Percentiles rank a stretch among this genome's conserved stretches.
Conservation (phyloP, 1,284 basidiomycete species). For the Pseudomicrostroma phylloplanum region DNA sequence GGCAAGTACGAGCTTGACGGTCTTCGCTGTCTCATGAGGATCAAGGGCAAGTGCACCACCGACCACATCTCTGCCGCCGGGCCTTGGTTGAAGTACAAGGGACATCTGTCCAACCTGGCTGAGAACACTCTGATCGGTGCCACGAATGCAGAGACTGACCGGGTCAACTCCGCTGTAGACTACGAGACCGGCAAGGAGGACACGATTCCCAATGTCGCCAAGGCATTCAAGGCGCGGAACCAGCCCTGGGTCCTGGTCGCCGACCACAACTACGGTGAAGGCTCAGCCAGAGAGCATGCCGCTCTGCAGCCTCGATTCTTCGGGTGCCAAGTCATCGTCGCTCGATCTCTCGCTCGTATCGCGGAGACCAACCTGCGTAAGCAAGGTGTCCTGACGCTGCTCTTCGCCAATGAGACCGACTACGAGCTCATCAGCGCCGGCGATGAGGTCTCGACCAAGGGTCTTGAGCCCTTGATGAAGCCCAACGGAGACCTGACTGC, state of each 20-base stretch:
- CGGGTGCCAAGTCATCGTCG: slow-evolving; percentile 58
- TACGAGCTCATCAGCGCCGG: slow-evolving; percentile 38
- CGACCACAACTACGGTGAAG: slow-evolving; percentile 83
- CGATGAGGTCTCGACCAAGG: slow-evolving; percentile 45
- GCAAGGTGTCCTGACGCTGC: slow-evolving; percentile 48
- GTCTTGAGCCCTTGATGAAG: slow-evolving; percentile 38
- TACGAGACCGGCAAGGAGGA: slow-evolving; percentile 23
- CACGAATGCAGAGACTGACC: slow-evolving; percentile 52
- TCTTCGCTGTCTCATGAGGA: slow-evolving; percentile 69
- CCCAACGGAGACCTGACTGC: slow-evolving; percentile 34
- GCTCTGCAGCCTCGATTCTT: slow-evolving; percentile 95
- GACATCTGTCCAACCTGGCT: slow-evolving; percentile 89
- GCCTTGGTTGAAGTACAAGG: slow-evolving; percentile 89
- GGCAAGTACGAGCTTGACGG: slow-evolving; percentile 66
- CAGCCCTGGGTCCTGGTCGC: slow-evolving; percentile 83
- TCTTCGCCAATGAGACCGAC: slow-evolving; percentile 48
- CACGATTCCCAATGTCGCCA: slow-evolving; percentile 46
- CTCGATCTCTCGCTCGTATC: slow-evolving; percentile 61
- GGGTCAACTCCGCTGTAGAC: slow-evolving; percentile 52
- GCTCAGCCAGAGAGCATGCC: slow-evolving; percentile 95
- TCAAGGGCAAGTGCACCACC: slow-evolving; percentile 95
- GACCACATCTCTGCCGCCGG: slow-evolving; percentile 57
- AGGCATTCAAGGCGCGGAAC: slow-evolving; percentile 38
- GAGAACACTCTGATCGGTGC: slow-evolving; percentile 69
- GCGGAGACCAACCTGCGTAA: slow-evolving; percentile 57